Evolutionary conservation across 805 yeast genomes (phyloP), one percentile per base, ranked within the genome.

Genomic region (Debaryomyces hansenii): DNA sequence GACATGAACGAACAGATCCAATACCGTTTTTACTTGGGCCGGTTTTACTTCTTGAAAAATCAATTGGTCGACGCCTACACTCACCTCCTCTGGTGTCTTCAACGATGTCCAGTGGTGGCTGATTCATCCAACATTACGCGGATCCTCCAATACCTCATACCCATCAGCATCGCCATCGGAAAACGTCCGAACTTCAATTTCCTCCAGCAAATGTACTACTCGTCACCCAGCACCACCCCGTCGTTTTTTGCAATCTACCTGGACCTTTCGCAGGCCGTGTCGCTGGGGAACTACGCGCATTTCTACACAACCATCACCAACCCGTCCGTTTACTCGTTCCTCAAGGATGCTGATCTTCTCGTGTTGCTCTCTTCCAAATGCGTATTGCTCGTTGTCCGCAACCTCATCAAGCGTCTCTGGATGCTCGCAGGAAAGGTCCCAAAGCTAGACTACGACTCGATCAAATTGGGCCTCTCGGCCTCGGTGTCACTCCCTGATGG

Each of bases 81-180:
- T 28, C 87, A 85, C 57, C 65, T 85, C 31, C 55, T 61, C n/a
- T 79, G 82, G 80, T 78, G 87, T 34, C 78, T 77, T 40, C 47
- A 54, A 3, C 63, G 72, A 37, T 67, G 78, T 41, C 71, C 73
- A 0, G 35, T 59, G 3, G 39, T 50, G 2, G 50, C 60, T 3
- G 62, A 66, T 32, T 58, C 60, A 31, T 42, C 51, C 10, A 79
- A 80, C 58, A 61, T 67, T 34, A 61, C 69, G 11, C 59, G 65
- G 32, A 69, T 83, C 5, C 60, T 84, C 29, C 66, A 70, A 28
- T 75, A 74, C 46, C 62, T 84, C 35, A 50, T 83, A 1, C 84
- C 89, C 0, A 66, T 77, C 0, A 72, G 82, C 2, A 58, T 84
- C 6, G 57, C 83, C 1, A 67, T 82, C 35, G 90, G 90, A 0